Evolutionary conservation across 2,329 filamentous ascomycete genomes (phyloP).

Genomic region (Alternaria alternata): DNA sequence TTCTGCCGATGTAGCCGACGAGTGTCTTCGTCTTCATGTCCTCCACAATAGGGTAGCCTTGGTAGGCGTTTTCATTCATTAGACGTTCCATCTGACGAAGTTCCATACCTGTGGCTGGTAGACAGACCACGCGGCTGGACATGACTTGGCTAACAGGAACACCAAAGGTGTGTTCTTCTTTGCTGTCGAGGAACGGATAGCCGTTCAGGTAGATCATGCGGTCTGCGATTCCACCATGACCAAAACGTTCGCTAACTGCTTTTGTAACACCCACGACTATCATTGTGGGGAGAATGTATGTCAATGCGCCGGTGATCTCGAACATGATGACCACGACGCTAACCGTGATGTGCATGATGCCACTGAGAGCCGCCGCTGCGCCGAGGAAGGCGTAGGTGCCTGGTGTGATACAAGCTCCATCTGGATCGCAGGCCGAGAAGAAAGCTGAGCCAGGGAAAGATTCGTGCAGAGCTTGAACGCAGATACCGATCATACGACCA

Average conservation of each 20-base stretch:
- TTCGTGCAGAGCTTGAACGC: slow-evolving; percentile 89
- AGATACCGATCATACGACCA: slow-evolving; percentile 90
- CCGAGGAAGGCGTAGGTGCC: slow-evolving; percentile 97
- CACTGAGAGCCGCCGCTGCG: slow-evolving; percentile 87
- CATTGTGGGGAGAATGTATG: slow-evolving; percentile 98
- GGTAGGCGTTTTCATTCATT: slow-evolving; percentile 79
- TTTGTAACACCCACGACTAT: slow-evolving; percentile 98
- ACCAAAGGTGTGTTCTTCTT: slow-evolving; percentile 96
- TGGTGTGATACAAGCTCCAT: slow-evolving; percentile 94
- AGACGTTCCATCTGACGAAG: slow-evolving; percentile 80
- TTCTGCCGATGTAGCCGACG: slow-evolving; percentile 90
- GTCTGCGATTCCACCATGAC: slow-evolving; percentile 96
- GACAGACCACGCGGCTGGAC: slow-evolving; percentile 76
- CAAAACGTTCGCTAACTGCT: slow-evolving; percentile 86
- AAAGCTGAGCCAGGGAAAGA: slow-evolving; percentile 82
- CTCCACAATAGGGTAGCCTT: slow-evolving; percentile 92
- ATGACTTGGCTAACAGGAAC: slow-evolving; percentile 92
- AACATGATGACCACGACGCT: slow-evolving; percentile 99
- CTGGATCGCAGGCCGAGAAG: slow-evolving; percentile 87
- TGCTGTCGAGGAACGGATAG: slow-evolving; percentile 95
- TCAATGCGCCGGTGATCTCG: slow-evolving; percentile 94
- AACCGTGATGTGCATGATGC: slow-evolving; percentile 98
- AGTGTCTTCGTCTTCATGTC: slow-evolving; percentile 74
- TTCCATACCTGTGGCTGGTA: slow-evolving; percentile 77
- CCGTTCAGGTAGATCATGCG: slow-evolving; percentile 99